Percentiles rank a stretch among this genome's conserved stretches.
Evolutionary conservation across 768 basidiomycete species (phyloP).

Genomic region (Lentinula boryana): DNA sequence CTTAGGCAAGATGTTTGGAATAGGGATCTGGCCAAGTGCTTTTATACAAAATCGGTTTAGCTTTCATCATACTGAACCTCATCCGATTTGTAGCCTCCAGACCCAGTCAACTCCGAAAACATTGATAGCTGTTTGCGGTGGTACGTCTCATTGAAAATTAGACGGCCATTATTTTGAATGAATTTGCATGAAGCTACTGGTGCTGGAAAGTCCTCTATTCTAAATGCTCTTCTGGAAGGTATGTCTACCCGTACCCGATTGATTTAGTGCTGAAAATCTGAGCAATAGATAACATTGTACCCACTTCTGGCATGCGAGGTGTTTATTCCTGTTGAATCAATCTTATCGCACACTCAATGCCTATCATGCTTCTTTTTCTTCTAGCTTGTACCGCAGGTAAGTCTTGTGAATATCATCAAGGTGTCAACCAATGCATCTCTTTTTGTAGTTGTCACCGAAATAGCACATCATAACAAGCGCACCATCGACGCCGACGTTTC

Average conservation of each 20-base stretch:
- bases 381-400: slow-evolving; percentile 50
- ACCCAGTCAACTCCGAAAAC: slow-evolving; percentile 47
- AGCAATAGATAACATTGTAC: slow-evolving; percentile 49
- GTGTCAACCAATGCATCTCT: neutral
- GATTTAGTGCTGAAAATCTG: neutral
- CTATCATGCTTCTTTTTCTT: neutral
- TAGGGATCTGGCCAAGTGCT: slow-evolving; percentile 45
- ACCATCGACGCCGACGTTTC: slow-evolving; percentile 57
- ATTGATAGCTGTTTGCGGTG: slow-evolving; percentile 61
- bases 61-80: neutral
- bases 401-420: neutral
- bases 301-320: slow-evolving; percentile 65
- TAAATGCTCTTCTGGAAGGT: slow-evolving; percentile 62
- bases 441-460: slow-evolving; percentile 47
- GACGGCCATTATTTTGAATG: neutral
- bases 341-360: neutral
- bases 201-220: slow-evolving; percentile 54
- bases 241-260: slow-evolving; percentile 1
- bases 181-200: slow-evolving; percentile 39
- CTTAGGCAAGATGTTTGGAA: slow-evolving; percentile 55
- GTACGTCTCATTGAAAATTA: slow-evolving; percentile 21
- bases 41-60: neutral
- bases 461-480: slow-evolving; percentile 46
- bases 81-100: slow-evolving; percentile 29
- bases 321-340: slow-evolving; percentile 4